Evolutionary conservation across 2,329 filamentous ascomycete species (phyloP).

Genomic region (Trichophyton benhamiae): DNA sequence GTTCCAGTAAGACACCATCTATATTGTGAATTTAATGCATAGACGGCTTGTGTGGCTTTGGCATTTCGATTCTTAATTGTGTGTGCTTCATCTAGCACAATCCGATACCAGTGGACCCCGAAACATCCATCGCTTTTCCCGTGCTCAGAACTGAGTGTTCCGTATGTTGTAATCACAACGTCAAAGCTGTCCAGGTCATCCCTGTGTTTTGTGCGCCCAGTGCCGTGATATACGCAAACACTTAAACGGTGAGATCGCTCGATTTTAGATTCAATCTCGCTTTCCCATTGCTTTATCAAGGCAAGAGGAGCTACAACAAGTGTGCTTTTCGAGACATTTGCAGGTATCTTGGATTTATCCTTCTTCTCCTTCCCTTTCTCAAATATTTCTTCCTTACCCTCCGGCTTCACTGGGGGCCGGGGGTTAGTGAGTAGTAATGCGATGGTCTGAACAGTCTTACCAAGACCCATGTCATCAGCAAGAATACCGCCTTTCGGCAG

Average conservation of each 20-base stretch:
- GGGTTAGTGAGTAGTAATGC: constrained; percentile 75
- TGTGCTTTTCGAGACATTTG: constrained; percentile 61
- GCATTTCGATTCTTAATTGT: constrained; percentile 97
- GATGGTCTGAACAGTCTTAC: constrained; percentile 91
- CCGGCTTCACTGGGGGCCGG: constrained; percentile 44
- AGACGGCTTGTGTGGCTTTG: constrained; percentile 88
- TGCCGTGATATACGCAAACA: constrained; percentile 84
- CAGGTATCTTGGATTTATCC: constrained; percentile 48
- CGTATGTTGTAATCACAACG: constrained; percentile 94
- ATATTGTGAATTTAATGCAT: constrained; percentile 70
- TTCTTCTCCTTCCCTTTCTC: constrained; percentile 39
- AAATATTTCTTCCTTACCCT: constrained; percentile 15
- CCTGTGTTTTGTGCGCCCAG: constrained; percentile 66
- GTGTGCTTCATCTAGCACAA: constrained; percentile 92
- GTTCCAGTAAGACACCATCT: constrained; percentile 95
- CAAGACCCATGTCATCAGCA: constrained; percentile 89
- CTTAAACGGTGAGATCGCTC: constrained; percentile 55
- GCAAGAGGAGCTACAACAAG: constrained; percentile 87
- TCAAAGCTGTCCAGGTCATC: constrained; percentile 73
- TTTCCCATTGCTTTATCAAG: constrained; percentile 93
- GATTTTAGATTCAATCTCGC: constrained; percentile 78
- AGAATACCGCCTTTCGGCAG: constrained; percentile 88
- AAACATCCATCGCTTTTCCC: constrained; percentile 67
- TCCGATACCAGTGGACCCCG: constrained; percentile 84
- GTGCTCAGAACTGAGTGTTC: constrained; percentile 86